Conservation (phyloP, 306 rosid species). For the Dryas alaskensis region DNA sequence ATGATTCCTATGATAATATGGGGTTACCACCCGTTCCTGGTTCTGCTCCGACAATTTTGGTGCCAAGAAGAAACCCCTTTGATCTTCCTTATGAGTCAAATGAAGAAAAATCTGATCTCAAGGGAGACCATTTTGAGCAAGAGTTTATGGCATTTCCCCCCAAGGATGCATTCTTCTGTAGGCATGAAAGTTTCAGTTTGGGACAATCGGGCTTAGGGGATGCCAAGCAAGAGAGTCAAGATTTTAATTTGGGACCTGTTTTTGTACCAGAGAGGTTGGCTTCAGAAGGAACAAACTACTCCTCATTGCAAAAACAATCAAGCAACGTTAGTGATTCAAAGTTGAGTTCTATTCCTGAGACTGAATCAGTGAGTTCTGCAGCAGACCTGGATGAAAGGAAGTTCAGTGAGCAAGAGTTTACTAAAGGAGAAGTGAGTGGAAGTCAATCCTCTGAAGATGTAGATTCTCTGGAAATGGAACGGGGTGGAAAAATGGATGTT, state of each 20-base stretch:
- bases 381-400: constrained; percentile 64
- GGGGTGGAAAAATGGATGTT: constrained; percentile 35
- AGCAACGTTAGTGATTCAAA: constrained; percentile 79
- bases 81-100: constrained; percentile 76
- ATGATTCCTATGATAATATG: constrained; percentile 47
- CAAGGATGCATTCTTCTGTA: constrained; percentile 51
- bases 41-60: constrained; percentile 82
- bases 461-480: constrained; percentile 39
- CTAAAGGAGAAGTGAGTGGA: constrained; percentile 49
- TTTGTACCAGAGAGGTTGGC: constrained; percentile 60
- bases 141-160: constrained; percentile 46
- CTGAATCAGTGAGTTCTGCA: constrained; percentile 69
- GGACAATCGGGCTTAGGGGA: constrained; percentile 59
- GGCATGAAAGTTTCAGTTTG: constrained; percentile 77
- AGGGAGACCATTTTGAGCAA: constrained; percentile 59
- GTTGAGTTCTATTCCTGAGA: constrained; percentile 78
- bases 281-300: constrained; percentile 66
- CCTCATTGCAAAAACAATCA: constrained; percentile 57
- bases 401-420: constrained; percentile 48
- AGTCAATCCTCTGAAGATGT: constrained; percentile 49
- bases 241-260: constrained; percentile 60
- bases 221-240: constrained; percentile 49
- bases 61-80: constrained; percentile 83
- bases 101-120: constrained; percentile 82
- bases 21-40: constrained; percentile 96